A percentile compares a stretch with the other conserved stretches of the same genome.
phyloP scores from a whole-genome alignment of 1,284 basidiomycete species.

The Malassezia cuniculi region DNA sequence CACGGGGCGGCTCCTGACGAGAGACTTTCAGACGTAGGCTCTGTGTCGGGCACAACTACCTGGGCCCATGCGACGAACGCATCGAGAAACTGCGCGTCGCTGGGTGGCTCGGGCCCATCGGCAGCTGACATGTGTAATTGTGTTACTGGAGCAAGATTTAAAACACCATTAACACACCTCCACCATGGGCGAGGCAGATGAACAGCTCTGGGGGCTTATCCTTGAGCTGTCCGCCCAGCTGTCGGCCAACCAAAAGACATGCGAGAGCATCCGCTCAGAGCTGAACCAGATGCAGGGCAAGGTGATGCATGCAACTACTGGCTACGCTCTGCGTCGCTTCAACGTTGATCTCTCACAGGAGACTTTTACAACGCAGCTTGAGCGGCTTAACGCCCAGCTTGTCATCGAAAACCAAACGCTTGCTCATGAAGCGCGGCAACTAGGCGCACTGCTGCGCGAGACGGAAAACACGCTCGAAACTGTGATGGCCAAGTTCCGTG shows the following conservation, averaged over 20 bases:
- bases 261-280: constrained; percentile 60
- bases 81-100: constrained; percentile 3
- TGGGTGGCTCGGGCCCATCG: too few relatives aligned
- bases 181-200: constrained; percentile 29
- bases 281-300: constrained; percentile 47
- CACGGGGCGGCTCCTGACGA: too few relatives aligned
- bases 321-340: constrained; percentile 71
- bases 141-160: too few relatives aligned
- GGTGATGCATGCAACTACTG: constrained; percentile 62
- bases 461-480: constrained; percentile 88
- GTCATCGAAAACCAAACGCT: constrained; percentile 86
- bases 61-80: constrained; percentile 7
- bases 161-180: not conserved
- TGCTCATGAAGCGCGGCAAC: constrained; percentile 84
- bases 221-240: constrained; percentile 53
- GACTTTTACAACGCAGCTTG: constrained; percentile 79
- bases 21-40: too few relatives aligned
- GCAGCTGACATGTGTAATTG: too few relatives aligned
- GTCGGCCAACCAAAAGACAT: constrained; percentile 66
- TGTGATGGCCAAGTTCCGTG: constrained; percentile 89
- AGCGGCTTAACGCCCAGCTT: constrained; percentile 73
- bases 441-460: constrained; percentile 74
- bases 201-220: constrained; percentile 38
- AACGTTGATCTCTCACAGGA: constrained; percentile 93
- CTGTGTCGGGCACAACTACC: too few relatives aligned